Conservation (phyloP, 2,329 filamentous ascomycete genomes). For the Diaporthe batatas region DNA sequence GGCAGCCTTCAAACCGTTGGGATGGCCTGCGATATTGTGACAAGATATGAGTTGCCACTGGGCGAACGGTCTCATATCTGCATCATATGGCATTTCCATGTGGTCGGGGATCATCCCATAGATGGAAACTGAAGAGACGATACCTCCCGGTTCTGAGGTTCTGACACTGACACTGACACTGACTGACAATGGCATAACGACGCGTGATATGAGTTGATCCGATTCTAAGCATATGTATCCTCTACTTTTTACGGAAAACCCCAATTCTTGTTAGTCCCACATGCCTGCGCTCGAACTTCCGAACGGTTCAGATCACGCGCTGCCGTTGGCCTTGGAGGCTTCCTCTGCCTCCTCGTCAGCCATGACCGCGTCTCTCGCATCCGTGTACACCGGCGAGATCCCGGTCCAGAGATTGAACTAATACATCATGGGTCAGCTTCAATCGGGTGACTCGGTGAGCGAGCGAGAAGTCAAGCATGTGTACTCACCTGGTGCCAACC, state of each 20-base stretch:
- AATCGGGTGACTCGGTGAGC: slow-evolving; percentile 15
- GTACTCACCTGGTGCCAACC: slow-evolving; percentile 84
- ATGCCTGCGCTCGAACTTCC: slow-evolving; percentile 4
- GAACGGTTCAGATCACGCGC: neutral
- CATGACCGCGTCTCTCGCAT: slow-evolving; percentile 74
- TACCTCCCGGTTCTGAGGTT: neutral
- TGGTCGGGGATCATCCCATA: slow-evolving; percentile 19
- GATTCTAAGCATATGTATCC: neutral
- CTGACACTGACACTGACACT: slow-evolving; percentile 3
- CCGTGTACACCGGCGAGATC: slow-evolving; percentile 78
- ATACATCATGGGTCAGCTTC: slow-evolving; percentile 44
- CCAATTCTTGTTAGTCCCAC: neutral
- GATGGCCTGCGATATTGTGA: neutral
- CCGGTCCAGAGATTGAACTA: slow-evolving; percentile 89
- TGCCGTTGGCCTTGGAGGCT: slow-evolving; percentile 9
- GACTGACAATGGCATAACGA: slow-evolving; percentile 12
- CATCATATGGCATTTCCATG: neutral
- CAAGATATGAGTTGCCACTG: slow-evolving; percentile 10
- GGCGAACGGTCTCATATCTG: slow-evolving; percentile 27
- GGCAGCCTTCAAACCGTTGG: slow-evolving; percentile 12
- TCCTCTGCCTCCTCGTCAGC: slow-evolving; percentile 49
- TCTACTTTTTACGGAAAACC: slow-evolving; percentile 9
- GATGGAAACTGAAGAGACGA: slow-evolving; percentile 14
- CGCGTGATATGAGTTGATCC: slow-evolving; percentile 9
- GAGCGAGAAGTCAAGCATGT: neutral